Evolutionary conservation across 345 rosid species (phyloP), one percentile per base, ranked within the genome.

Genomic region (Heritiera fomes): DNA sequence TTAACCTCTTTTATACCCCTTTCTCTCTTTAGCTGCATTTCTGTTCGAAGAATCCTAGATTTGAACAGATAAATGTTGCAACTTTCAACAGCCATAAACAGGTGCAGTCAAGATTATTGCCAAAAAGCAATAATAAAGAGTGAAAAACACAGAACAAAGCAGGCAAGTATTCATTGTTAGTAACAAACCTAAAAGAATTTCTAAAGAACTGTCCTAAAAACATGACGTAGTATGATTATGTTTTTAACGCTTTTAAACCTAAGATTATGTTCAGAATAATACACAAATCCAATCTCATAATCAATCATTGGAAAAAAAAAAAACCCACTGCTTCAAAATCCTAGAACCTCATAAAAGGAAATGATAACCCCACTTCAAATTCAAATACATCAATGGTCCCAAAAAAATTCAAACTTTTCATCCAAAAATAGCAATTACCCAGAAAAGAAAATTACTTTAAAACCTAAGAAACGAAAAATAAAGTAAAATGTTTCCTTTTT

Each of bases 191-290:
- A 47, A 52, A 71, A 71, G 28, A 18, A 72, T 53, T 73, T 75
- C 76, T 49, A 50, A 75, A 49, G 56, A 12, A 12, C 30, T 20
- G 17, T 69, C 72, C 41, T n/a, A 7, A 64, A 59, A 74, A 46
- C 52, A 72, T 15, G 72, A 72, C 49, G 58, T 61, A 52, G 77
- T 71, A 77, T 62, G 75, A 74, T 77, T 55, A 75, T 65, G 78
- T 59, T 64, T 43, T 9, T 15, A 73, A 74, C 53, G 58, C 72
- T 50, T 46, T 41, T 32, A 61, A 55, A 60, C 76, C 73, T 73
- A 73, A 43, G 67, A 63, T 77, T 64, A 67, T 6, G 43, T 59
- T 14, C 75, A 45, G 17, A 71, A 73, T 47, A 45, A 62, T 28
- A 45, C 34, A 32, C 78, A 43, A 45, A 71, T 14, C 58, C 7